Conservation (phyloP, 2,329 filamentous ascomycete genomes). For the Cylindrodendrum hubeiense region DNA sequence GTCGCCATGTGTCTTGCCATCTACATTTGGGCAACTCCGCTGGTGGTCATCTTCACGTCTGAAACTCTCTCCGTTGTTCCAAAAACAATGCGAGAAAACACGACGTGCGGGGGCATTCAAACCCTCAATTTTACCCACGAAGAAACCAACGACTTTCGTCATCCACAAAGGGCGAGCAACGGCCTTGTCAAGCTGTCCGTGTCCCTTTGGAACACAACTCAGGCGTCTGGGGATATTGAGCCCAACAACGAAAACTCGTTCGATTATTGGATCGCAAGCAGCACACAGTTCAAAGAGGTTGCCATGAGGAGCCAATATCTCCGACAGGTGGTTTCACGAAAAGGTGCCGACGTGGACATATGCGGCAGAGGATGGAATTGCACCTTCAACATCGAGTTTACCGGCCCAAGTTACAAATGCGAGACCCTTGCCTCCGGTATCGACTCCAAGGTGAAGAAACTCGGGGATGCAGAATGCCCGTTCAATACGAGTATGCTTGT, state of each 20-base stretch:
- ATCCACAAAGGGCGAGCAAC: not conserved
- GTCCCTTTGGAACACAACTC: slow-evolving; percentile 36
- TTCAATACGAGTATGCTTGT: slow-evolving; percentile 34
- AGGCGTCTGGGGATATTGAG: not conserved
- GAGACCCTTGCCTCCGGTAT: slow-evolving; percentile 27
- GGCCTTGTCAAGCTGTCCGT: slow-evolving; percentile 25
- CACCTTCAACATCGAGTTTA: slow-evolving; percentile 34
- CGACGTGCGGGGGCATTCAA: slow-evolving; percentile 31
- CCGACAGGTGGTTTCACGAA: slow-evolving; percentile 29
- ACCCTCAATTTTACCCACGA: slow-evolving; percentile 43
- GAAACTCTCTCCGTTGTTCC: slow-evolving; percentile 39
- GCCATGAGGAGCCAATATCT: slow-evolving; percentile 33
- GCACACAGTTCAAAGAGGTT: slow-evolving; percentile 32
- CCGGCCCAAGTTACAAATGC: slow-evolving; percentile 38
- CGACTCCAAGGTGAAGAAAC: slow-evolving; percentile 23
- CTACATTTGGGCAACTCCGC: slow-evolving; percentile 42
- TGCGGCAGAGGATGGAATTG: slow-evolving; percentile 43
- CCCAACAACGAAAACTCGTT: slow-evolving; percentile 8
- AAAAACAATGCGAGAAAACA: slow-evolving; percentile 14
- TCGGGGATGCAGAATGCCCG: slow-evolving; percentile 32
- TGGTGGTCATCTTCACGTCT: slow-evolving; percentile 42
- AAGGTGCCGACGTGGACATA: slow-evolving; percentile 29
- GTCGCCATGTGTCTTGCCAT: slow-evolving; percentile 41
- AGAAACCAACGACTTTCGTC: slow-evolving; percentile 25
- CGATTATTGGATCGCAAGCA: slow-evolving; percentile 35